Evolutionary conservation across 345 rosid genomes (phyloP).

Genomic region (Brassica juncea): DNA sequence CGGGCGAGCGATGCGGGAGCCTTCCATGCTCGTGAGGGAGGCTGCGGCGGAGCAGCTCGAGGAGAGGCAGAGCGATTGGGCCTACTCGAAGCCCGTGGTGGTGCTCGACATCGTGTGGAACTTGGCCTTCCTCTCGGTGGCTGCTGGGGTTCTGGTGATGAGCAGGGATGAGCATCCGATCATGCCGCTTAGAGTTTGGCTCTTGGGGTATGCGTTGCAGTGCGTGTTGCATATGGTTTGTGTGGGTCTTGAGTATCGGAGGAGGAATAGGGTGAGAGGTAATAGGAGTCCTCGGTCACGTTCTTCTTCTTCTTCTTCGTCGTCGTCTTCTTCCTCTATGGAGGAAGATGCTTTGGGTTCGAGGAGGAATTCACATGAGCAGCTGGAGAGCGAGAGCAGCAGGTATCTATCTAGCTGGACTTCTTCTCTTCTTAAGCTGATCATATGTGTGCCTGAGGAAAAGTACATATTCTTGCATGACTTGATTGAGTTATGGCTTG

Average conservation of each 20-base stretch:
- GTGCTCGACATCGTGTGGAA: neutral
- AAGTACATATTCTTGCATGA: neutral
- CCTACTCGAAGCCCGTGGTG: neutral
- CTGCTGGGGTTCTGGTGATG: neutral
- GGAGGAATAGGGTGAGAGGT: neutral
- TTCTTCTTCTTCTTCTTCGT: neutral
- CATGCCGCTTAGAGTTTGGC: neutral
- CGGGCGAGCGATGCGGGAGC: constrained; percentile 2
- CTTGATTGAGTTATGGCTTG: neutral
- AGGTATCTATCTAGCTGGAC: neutral
- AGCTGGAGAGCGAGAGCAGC: neutral
- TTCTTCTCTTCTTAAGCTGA: neutral
- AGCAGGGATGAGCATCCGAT: neutral
- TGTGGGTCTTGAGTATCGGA: neutral
- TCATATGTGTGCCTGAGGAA: neutral
- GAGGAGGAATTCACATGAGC: neutral
- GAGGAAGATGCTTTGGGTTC: constrained; percentile 1
- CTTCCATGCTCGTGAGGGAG: neutral
- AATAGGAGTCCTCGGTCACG: neutral
- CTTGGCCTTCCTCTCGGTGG: neutral
- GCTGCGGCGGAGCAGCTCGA: neutral
- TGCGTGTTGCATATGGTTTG: neutral
- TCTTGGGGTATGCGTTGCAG: neutral
- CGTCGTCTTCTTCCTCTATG: neutral
- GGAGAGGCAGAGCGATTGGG: constrained; percentile 5